These are phyloP conservation scores for Pseudocercospora musae DNA, from an alignment of 2,329 filamentous ascomycete species.

Conservation along the genomic window DNA sequence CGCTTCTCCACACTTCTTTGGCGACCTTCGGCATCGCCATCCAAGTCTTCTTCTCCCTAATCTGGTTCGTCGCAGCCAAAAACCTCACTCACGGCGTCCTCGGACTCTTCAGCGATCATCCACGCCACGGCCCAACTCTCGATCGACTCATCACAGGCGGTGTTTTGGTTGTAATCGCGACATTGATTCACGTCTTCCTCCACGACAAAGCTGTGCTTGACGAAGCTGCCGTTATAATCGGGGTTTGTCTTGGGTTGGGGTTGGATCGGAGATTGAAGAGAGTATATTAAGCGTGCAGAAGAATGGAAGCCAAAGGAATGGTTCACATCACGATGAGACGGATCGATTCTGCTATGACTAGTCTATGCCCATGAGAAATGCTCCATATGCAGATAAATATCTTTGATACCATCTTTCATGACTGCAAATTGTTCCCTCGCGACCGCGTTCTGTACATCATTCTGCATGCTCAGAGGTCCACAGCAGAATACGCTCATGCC, in stretches of 20 bases:
- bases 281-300: background rate
- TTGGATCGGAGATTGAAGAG: background rate
- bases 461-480: slow-evolving; percentile 46
- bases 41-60: background rate
- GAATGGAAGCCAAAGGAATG: background rate
- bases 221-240: background rate
- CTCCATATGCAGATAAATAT: slow-evolving; percentile 48
- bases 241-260: background rate
- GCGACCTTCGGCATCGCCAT: background rate
- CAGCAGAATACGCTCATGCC: slow-evolving; percentile 41
- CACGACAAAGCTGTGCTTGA: background rate
- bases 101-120: background rate
- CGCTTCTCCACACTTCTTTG: background rate
- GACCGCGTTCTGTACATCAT: slow-evolving; percentile 48
- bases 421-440: slow-evolving; percentile 41
- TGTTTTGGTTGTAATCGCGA: background rate
- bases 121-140: background rate
- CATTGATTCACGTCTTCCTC: background rate
- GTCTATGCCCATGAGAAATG: slow-evolving; percentile 44
- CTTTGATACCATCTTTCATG: slow-evolving; percentile 30
- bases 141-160: background rate
- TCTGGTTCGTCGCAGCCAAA: background rate
- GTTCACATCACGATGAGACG: no score
- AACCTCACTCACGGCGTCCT: background rate
- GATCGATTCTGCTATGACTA: background rate